phyloP scores from a whole-genome alignment of 2,329 filamentous ascomycete species.

The Colletotrichum limetticola region DNA sequence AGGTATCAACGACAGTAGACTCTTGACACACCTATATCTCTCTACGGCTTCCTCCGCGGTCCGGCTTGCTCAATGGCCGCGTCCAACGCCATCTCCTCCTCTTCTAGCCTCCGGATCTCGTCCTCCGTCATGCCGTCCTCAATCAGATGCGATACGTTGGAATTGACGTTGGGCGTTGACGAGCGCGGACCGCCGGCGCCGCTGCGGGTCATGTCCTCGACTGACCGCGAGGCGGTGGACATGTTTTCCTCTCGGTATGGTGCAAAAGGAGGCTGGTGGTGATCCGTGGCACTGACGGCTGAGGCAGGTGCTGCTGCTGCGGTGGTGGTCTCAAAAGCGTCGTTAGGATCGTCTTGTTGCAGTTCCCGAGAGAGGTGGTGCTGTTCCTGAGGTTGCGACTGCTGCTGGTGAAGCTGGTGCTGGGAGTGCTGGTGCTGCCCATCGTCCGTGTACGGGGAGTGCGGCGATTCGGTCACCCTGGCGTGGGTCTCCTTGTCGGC shows the following conservation, averaged over 20 bases:
- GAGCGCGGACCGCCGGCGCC: constrained; percentile 19
- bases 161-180: constrained; percentile 39
- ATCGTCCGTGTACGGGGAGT: constrained; percentile 57
- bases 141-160: constrained; percentile 61
- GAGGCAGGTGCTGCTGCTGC: background rate
- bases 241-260: constrained; percentile 20
- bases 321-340: background rate
- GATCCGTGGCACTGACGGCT: constrained; percentile 4
- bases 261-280: constrained; percentile 1
- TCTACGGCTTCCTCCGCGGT: constrained; percentile 17
- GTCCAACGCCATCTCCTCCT: constrained; percentile 68
- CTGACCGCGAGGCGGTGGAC: constrained; percentile 8
- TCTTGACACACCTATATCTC: background rate
- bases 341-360: background rate
- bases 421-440: constrained; percentile 38
- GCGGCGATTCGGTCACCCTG: constrained; percentile 51
- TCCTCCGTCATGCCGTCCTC: constrained; percentile 71
- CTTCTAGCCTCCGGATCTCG: constrained; percentile 65
- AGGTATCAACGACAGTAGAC: background rate
- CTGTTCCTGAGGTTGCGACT: constrained; percentile 30
- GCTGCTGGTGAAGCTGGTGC: constrained; percentile 6
- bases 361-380: background rate
- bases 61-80: constrained; percentile 63
- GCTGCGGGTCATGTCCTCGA: constrained; percentile 11
- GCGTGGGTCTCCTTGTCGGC: constrained; percentile 57